These are phyloP conservation scores for Sanghuangporus sanghuang DNA, from an alignment of 1,284 basidiomycete species.

Conservation along the genomic window DNA sequence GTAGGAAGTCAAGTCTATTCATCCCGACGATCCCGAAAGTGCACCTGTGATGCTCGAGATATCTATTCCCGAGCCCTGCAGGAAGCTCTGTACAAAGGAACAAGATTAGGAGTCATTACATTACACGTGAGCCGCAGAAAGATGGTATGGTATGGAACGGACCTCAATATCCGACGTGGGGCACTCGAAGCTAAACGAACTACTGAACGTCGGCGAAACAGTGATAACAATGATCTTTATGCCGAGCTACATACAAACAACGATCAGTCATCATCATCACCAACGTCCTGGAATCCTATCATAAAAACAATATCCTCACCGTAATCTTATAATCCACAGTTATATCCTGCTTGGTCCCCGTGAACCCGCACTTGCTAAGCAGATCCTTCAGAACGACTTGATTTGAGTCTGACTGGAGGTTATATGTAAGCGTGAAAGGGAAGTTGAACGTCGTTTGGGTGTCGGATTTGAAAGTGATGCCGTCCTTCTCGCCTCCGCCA, in stretches of 20 bases:
- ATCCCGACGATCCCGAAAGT: background rate
- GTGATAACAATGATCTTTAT: slow-evolving; percentile 62
- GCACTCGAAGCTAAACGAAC: slow-evolving; percentile 63
- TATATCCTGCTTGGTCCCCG: slow-evolving; percentile 45
- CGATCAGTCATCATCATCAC: background rate
- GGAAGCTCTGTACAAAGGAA: slow-evolving; percentile 3
- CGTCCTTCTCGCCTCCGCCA: slow-evolving; percentile 60
- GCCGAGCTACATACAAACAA: slow-evolving; percentile 40
- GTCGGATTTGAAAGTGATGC: slow-evolving; percentile 63
- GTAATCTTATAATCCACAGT: slow-evolving; percentile 67
- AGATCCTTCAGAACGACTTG: slow-evolving; percentile 60
- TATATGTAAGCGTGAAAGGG: slow-evolving; percentile 76
- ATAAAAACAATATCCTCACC: slow-evolving; percentile 29
- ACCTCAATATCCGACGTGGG: slow-evolving; percentile 38
- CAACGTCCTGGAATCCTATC: slow-evolving; percentile 18
- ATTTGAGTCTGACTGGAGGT: slow-evolving; percentile 53
- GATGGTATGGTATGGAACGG: background rate
- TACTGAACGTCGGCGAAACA: slow-evolving; percentile 65
- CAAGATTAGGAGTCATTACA: background rate
- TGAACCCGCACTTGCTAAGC: slow-evolving; percentile 61
- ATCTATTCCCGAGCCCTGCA: slow-evolving; percentile 14
- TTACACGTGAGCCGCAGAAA: background rate
- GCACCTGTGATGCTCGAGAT: slow-evolving; percentile 9
- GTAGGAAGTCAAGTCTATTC: background rate
- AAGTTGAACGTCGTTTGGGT: slow-evolving; percentile 73